phyloP scores from a whole-genome alignment of 768 basidiomycete species.

The Coprinellus micaceus region DNA sequence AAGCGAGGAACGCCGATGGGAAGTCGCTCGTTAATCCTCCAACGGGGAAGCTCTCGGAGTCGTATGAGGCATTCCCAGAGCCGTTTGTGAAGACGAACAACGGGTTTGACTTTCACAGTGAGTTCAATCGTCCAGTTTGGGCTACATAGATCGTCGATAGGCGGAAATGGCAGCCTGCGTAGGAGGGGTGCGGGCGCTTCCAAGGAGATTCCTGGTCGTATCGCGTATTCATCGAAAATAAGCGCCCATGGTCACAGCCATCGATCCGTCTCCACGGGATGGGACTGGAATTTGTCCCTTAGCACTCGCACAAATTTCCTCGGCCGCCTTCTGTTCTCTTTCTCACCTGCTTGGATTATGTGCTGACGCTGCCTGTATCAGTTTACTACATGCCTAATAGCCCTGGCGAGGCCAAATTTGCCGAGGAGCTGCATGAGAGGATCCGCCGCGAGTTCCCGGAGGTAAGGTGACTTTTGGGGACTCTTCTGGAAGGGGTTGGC shows the following conservation, averaged over 20 bases:
- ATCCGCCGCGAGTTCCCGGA: slow-evolving; percentile 67
- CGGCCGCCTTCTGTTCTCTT: neutral
- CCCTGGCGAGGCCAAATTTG: slow-evolving; percentile 42
- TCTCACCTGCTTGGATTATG: neutral
- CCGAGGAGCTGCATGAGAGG: slow-evolving; percentile 53
- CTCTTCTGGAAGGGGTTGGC: neutral
- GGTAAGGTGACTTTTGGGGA: slow-evolving; percentile 28
- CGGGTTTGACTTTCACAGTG: slow-evolving; percentile 74
- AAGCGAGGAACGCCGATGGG: slow-evolving; percentile 43
- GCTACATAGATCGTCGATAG: no score
- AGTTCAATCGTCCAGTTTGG: slow-evolving; percentile 23
- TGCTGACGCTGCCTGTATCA: slow-evolving; percentile 17
- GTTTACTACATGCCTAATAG: slow-evolving; percentile 60
- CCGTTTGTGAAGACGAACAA: slow-evolving; percentile 52
- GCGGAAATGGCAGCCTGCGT: no score
- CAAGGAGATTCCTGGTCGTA: neutral
- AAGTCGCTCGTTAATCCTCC: slow-evolving; percentile 53
- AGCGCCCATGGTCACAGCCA: neutral
- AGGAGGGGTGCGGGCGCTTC: no score
- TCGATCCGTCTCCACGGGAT: no score
- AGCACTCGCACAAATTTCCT: no score
- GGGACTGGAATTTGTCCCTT: no score
- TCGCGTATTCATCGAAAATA: neutral
- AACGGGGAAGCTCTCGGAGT: slow-evolving; percentile 37
- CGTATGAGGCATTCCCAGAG: slow-evolving; percentile 52